phyloP scores from a whole-genome alignment of 1,284 basidiomycete genomes.

The Ceratobasidium sp. region DNA sequence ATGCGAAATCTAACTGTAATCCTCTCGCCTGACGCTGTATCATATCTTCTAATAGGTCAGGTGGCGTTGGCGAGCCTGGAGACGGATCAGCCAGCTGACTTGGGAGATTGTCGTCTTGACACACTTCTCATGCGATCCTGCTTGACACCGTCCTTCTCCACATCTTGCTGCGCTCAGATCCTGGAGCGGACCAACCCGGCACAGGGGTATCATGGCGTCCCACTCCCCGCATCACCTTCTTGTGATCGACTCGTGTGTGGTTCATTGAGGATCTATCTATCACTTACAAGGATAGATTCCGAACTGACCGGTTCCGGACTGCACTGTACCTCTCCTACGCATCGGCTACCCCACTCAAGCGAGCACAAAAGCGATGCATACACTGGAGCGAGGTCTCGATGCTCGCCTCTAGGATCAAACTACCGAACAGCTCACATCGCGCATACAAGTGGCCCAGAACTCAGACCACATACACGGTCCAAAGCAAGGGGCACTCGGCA shows the following conservation, averaged over 20 bases:
- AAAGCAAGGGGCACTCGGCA: background rate
- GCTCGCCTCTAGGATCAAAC: background rate
- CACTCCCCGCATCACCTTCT: background rate
- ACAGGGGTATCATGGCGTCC: background rate
- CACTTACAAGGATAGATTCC: too few species aligned
- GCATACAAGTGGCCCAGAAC: too few species aligned
- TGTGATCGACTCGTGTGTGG: background rate
- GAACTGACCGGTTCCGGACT: too few species aligned
- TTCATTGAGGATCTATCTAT: too few species aligned
- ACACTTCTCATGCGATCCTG: background rate
- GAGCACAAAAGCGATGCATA: background rate
- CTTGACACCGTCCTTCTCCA: background rate
- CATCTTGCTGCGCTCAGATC: too few species aligned
- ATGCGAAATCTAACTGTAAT: slow-evolving; percentile 20
- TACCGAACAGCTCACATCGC: slow-evolving; percentile 2
- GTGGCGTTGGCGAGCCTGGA: background rate
- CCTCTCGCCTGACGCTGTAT: background rate
- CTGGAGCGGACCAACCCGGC: background rate
- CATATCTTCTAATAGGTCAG: slow-evolving; percentile 2
- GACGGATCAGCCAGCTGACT: slow-evolving; percentile 25
- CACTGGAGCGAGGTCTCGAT: slow-evolving; percentile 10
- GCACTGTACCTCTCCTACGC: too few species aligned
- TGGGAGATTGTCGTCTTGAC: background rate
- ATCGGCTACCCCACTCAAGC: background rate
- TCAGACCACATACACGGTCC: too few species aligned